phyloP scores from a whole-genome alignment of 345 rosid species.

The Eutrema heterophyllum region DNA sequence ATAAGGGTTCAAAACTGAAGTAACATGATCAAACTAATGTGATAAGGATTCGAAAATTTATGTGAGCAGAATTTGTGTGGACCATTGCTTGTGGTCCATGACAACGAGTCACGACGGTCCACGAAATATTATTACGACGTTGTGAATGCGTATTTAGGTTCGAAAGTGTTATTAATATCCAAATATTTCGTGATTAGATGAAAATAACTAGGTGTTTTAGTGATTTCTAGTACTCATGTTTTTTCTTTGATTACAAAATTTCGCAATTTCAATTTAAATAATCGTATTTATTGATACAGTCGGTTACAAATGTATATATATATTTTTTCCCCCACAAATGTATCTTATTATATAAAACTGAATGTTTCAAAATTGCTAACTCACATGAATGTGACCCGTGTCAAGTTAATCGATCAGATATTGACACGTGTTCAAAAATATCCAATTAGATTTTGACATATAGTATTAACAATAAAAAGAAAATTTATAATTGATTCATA shows the following conservation, averaged over 20 bases:
- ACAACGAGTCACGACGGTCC: conserved; percentile 2
- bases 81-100: conserved; percentile 24
- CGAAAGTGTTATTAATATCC: not conserved
- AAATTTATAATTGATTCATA: too few species aligned
- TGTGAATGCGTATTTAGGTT: not conserved
- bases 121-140: not conserved
- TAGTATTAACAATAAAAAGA: too few species aligned
- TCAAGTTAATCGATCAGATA: too few species aligned
- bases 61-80: conserved; percentile 13
- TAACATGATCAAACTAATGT: not conserved
- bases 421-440: too few species aligned
- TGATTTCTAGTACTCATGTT: not conserved
- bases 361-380: too few species aligned
- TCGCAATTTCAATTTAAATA: not conserved
- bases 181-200: not conserved
- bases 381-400: too few species aligned
- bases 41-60: conserved; percentile 14
- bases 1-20: not conserved
- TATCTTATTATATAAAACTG: too few species aligned
- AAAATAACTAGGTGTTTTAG: not conserved
- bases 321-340: too few species aligned
- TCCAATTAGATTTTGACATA: too few species aligned
- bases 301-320: not conserved
- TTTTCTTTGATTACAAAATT: not conserved
- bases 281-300: too few species aligned